Evolutionary conservation across 495 filamentous ascomycete species (phyloP).

Genomic region (Ramalina peruviana): DNA sequence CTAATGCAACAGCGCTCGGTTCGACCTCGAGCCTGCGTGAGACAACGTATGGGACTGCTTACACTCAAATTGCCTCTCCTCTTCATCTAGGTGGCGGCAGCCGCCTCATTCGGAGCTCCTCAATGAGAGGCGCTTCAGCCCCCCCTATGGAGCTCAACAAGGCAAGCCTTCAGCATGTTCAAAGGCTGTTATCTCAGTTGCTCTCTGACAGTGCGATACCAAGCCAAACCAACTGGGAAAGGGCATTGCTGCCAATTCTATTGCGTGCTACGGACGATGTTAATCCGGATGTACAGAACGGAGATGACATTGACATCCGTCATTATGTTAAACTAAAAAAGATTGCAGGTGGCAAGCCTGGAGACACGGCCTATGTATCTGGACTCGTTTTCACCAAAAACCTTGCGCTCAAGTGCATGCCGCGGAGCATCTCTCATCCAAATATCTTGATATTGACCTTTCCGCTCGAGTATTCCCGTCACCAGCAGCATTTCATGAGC

Average conservation of each 20-base stretch:
- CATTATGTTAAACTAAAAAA: conserved; percentile 98
- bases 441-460: conserved; percentile 90
- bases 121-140: conserved; percentile 62
- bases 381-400: conserved; percentile 97
- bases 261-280: conserved; percentile 89
- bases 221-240: conserved; percentile 69
- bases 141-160: conserved; percentile 71
- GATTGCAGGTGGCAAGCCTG: conserved; percentile 75
- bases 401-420: conserved; percentile 89
- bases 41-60: conserved; percentile 9
- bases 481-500: conserved; percentile 96
- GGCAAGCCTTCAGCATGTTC: conserved; percentile 78
- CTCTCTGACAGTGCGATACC: conserved; percentile 62
- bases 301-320: conserved; percentile 95
- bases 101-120: conserved; percentile 65
- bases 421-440: conserved; percentile 66
- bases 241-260: conserved; percentile 78
- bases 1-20: conserved; percentile 13
- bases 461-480: conserved; percentile 88
- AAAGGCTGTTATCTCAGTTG: conserved; percentile 69
- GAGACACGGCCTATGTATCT: conserved; percentile 87
- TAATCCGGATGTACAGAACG: conserved; percentile 73
- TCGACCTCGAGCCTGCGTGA: conserved; percentile 10
- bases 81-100: conserved; percentile 34
- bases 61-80: conserved; percentile 17